Evolutionary conservation across 306 rosid species (phyloP).

Genomic region (Pachyrhizus erosus): DNA sequence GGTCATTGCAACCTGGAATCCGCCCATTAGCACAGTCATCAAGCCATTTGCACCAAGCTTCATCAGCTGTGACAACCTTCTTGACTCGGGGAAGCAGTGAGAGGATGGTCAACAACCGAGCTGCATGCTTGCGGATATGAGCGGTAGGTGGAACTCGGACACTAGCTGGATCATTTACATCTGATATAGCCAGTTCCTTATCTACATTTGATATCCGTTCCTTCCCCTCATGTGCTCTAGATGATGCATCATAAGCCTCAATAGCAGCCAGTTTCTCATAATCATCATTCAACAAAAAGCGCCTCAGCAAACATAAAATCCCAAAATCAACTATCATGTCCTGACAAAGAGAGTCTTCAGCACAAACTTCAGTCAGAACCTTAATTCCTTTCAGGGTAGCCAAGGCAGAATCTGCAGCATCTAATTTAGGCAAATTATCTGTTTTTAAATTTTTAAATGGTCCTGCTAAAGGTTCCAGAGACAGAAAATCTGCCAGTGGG

Average conservation of each 20-base stretch:
- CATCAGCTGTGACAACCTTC: constrained; percentile 69
- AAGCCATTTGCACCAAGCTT: constrained; percentile 85
- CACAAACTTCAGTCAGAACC: constrained; percentile 85
- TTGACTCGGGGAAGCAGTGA: constrained; percentile 80
- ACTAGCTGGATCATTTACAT: constrained; percentile 65
- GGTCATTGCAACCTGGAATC: constrained; percentile 91
- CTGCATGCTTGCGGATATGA: constrained; percentile 94
- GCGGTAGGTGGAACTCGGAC: constrained; percentile 94
- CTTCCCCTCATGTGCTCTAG: constrained; percentile 69
- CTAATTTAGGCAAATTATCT: constrained; percentile 72
- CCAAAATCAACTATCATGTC: constrained; percentile 76
- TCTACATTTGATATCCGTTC: constrained; percentile 57
- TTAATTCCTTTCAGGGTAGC: constrained; percentile 94
- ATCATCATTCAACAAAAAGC: constrained; percentile 83
- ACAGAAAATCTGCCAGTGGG: constrained; percentile 82
- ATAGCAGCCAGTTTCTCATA: constrained; percentile 91
- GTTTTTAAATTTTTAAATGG: constrained; percentile 71
- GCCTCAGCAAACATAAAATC: constrained; percentile 81
- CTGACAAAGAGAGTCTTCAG: constrained; percentile 63
- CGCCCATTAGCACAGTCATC: constrained; percentile 89
- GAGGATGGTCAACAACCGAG: constrained; percentile 86
- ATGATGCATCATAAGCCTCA: constrained; percentile 94
- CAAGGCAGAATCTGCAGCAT: constrained; percentile 91
- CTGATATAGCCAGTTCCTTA: constrained; percentile 52
- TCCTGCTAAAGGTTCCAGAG: constrained; percentile 76